phyloP scores from a whole-genome alignment of 352 stramenopile genomes.

The Pythium sukuiense region DNA sequence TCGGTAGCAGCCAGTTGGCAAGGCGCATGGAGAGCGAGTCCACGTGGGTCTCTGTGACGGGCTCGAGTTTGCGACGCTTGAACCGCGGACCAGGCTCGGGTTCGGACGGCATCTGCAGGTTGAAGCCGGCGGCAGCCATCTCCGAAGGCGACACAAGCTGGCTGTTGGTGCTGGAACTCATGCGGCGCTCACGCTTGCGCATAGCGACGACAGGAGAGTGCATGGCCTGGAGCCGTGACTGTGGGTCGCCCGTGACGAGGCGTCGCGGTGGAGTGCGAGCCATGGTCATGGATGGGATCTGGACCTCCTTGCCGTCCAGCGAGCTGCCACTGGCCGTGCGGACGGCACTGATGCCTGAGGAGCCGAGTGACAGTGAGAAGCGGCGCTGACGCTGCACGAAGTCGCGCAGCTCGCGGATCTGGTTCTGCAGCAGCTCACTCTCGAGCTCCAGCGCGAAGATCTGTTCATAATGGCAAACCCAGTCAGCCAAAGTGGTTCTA shows the following conservation, averaged over 20 bases:
- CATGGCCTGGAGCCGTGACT: conserved; percentile 11
- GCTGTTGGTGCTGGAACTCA: conserved; percentile 15
- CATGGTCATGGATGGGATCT: background rate
- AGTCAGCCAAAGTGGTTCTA: background rate
- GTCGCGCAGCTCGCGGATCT: conserved; percentile 54
- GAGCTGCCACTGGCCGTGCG: conserved; percentile 14
- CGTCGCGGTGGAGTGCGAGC: background rate
- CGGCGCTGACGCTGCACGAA: conserved; percentile 48
- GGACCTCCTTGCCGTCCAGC: conserved; percentile 18
- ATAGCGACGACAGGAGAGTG: conserved; percentile 21
- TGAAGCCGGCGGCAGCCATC: conserved; percentile 25
- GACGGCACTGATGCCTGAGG: conserved; percentile 13
- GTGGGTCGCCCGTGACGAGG: background rate
- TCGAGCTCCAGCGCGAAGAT: conserved; percentile 55
- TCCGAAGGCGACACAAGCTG: conserved; percentile 27
- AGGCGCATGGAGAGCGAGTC: conserved; percentile 52
- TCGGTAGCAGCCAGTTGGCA: conserved; percentile 54
- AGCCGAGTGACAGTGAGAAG: conserved; percentile 19
- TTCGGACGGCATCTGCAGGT: conserved; percentile 16
- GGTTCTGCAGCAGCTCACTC: conserved; percentile 57
- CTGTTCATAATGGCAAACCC: conserved; percentile 22
- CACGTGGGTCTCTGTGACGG: conserved; percentile 33
- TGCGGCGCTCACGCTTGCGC: conserved; percentile 23
- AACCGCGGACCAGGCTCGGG: conserved; percentile 7
- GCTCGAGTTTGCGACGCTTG: conserved; percentile 48